Percentiles rank a stretch among this genome's conserved stretches.
Conservation (phyloP, 2,329 filamentous ascomycete species). For the Leptographium wingfieldii region DNA sequence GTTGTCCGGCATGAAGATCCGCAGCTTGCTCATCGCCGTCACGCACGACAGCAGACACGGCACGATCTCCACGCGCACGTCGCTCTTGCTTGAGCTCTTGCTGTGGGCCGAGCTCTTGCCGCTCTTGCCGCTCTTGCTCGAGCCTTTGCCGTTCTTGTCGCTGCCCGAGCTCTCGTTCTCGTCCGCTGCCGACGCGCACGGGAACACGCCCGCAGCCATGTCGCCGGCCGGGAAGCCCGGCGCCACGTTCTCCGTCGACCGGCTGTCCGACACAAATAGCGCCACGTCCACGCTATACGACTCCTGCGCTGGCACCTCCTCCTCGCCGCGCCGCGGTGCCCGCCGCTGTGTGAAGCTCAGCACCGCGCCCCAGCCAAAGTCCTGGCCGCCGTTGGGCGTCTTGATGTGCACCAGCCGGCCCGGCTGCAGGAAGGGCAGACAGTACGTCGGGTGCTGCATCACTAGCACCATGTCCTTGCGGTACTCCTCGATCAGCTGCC, state of each 20-base stretch:
- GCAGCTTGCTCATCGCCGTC: conserved; percentile 70
- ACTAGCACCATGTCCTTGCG: conserved; percentile 82
- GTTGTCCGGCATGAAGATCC: conserved; percentile 72
- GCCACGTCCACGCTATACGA: conserved; percentile 75
- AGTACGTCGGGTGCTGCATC: conserved; percentile 84
- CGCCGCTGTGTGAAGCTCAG: conserved; percentile 59
- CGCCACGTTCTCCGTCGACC: conserved; percentile 30
- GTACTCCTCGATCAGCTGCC: conserved; percentile 72
- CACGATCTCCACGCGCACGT: conserved; percentile 60
- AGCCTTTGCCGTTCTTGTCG: neutral
- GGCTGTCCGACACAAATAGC: conserved; percentile 41
- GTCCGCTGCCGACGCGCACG: conserved; percentile 38
- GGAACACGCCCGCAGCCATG: conserved; percentile 52
- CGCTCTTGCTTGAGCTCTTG: neutral
- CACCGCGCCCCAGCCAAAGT: conserved; percentile 93
- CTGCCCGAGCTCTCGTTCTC: conserved; percentile 17
- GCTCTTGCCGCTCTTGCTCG: neutral
- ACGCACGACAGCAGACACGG: conserved; percentile 79
- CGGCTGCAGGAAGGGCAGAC: conserved; percentile 68
- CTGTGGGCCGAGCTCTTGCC: neutral
- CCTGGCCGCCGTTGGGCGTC: conserved; percentile 49
- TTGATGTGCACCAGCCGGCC: conserved; percentile 85
- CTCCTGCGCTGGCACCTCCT: conserved; percentile 62
- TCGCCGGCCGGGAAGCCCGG: conserved; percentile 25
- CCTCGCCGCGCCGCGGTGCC: conserved; percentile 47